These are phyloP conservation scores for Eucalyptus cloeziana DNA, from an alignment of 345 rosid genomes.

Conservation along the genomic window DNA sequence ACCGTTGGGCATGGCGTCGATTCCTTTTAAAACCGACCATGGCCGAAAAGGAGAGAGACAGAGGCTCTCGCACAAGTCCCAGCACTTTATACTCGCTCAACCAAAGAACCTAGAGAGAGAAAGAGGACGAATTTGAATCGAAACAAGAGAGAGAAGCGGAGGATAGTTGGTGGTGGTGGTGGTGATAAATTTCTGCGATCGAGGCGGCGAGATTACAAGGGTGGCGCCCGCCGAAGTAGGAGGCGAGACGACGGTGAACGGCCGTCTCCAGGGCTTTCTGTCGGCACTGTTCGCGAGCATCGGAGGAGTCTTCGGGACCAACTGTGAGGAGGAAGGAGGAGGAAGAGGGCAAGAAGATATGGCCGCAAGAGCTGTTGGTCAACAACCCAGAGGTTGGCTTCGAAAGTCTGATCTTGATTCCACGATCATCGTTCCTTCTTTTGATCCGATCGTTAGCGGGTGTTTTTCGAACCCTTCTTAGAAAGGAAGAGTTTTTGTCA, in stretches of 20 bases:
- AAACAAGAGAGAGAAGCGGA: background rate
- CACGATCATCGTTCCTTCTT: background rate
- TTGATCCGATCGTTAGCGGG: background rate
- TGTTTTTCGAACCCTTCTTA: background rate
- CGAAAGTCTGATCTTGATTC: background rate
- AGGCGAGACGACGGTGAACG: conserved; percentile 30
- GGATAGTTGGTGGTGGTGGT: background rate
- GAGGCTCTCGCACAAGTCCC: background rate
- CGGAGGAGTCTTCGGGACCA: conserved; percentile 36
- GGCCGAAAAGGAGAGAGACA: background rate
- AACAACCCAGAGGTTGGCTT: conserved; percentile 8
- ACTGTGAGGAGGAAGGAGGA: conserved; percentile 8
- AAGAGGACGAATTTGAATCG: background rate
- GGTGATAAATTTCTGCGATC: background rate
- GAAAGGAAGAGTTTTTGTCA: background rate
- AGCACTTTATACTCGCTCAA: background rate
- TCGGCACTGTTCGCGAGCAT: conserved; percentile 43
- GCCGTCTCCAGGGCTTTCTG: conserved; percentile 58
- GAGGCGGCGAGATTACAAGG: background rate
- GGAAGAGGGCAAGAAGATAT: conserved; percentile 5
- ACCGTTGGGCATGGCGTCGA: conserved; percentile 25
- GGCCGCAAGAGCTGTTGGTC: conserved; percentile 33
- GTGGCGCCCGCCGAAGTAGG: conserved; percentile 33
- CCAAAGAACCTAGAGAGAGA: background rate
- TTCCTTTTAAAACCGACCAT: background rate